Evolutionary conservation across 164 flowering plant species (phyloP).

Genomic region (Macadamia tetraphylla): DNA sequence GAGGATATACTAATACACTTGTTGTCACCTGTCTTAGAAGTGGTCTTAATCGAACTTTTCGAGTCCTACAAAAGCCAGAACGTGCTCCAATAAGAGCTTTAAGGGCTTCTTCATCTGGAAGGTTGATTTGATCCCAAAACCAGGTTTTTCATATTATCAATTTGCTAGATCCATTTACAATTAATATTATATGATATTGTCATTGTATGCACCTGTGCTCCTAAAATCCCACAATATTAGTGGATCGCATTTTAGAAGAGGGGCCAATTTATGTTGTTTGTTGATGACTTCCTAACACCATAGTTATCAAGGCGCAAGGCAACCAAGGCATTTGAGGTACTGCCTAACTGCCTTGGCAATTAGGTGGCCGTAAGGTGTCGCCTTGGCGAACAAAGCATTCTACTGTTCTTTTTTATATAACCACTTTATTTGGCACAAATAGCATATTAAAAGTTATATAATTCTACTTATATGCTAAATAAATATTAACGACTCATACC

Average conservation of each 20-base stretch:
- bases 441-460: no score
- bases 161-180: not conserved
- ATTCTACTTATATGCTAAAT: no score
- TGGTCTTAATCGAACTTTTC: conserved; percentile 85
- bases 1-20: conserved; percentile 83
- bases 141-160: conserved; percentile 1
- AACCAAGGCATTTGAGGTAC: no score
- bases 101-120: conserved; percentile 98
- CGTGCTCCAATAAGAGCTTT: conserved; percentile 95
- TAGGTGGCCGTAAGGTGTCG: no score
- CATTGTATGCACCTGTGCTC: conserved; percentile 1
- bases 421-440: no score
- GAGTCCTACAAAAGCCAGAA: conserved; percentile 90
- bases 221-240: not conserved
- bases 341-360: no score
- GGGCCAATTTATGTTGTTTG: not conserved
- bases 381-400: no score
- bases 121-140: conserved; percentile 36
- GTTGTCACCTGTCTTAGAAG: conserved; percentile 90
- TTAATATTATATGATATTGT: not conserved
- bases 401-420: no score
- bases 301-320: no score
- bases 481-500: no score
- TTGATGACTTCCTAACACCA: not conserved
- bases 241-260: not conserved